Evolutionary conservation across 306 rosid genomes (phyloP).

Genomic region (Albizia julibrissin): DNA sequence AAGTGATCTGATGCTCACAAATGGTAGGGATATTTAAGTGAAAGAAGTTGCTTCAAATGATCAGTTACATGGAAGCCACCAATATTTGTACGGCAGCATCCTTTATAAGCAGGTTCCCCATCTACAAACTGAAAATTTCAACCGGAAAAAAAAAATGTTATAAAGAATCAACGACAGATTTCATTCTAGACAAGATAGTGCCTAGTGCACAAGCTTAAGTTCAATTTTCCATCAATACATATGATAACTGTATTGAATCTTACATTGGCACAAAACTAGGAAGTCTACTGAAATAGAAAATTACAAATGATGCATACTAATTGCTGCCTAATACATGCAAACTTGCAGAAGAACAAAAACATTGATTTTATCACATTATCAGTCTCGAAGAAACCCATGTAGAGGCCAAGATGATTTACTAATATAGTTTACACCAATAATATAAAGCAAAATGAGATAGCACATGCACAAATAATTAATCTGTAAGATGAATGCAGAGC

Average conservation of each 20-base stretch:
- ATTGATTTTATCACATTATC: slow-evolving; percentile 3
- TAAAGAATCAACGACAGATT: neutral
- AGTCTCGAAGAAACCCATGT: neutral
- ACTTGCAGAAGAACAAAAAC: neutral
- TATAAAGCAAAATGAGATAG: neutral
- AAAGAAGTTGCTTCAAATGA: slow-evolving; percentile 86
- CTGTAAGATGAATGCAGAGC: neutral
- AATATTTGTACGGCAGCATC: slow-evolving; percentile 87
- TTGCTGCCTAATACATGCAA: slow-evolving; percentile 3
- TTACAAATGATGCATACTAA: neutral
- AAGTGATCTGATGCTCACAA: slow-evolving; percentile 54
- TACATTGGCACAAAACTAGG: neutral
- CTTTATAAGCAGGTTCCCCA: slow-evolving; percentile 86
- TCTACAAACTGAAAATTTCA: slow-evolving; percentile 65
- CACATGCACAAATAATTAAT: neutral
- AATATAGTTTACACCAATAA: neutral
- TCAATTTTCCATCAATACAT: neutral
- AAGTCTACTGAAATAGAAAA: slow-evolving; percentile 6
- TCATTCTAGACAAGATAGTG: neutral
- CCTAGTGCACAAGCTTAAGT: neutral
- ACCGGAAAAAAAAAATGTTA: neutral
- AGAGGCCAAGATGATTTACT: neutral
- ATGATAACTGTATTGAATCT: slow-evolving; percentile 8
- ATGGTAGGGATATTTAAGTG: slow-evolving; percentile 93
- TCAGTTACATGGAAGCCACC: slow-evolving; percentile 95